Base-by-base conservation (phyloP, 805 yeast genomes). In the Candida gorgasii region DNA sequence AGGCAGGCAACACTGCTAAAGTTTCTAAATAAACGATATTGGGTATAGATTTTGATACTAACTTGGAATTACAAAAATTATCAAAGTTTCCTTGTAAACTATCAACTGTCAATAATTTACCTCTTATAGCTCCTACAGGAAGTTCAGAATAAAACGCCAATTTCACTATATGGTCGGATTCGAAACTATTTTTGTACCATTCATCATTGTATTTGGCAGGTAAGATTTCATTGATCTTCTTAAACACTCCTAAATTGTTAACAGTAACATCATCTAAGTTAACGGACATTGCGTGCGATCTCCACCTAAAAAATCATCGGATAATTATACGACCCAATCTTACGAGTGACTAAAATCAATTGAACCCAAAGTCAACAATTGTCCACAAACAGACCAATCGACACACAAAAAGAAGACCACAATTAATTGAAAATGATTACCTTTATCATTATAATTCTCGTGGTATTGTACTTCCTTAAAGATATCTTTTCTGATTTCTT, bases 101-200 rank as follows among this genome's bases (percentile, higher is more conserved):
- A 11, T 65, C 52, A 15, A 78, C 68, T 43, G 73, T 71, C 40
- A 75, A 63, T 7, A 72, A 62, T 50, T 69, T 72, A 42, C 85
- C 83, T 46, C 82, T 80, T 37, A 89, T 65, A 3, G 81, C 84
- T 12, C 93, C 96, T 3, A 89, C 92, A 6, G 96, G 89, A 5
- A 86, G 76, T 54, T 85, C 96, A 37, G 84, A 76, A 61, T 73
- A 84, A 62, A 72, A 86, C 0, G 84, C 86, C 42, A 81, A 64
- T 54, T 82, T 74, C 24, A 75, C 73, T 24, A 84, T 63, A 20
- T 79, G 82, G 17, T 71, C 79, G 1, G 69, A 34, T 2, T 70
- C 65, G 18, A 73, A 59, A 11, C 79, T 65, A 16, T 73, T 73
- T 22, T 68, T 51, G 48, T 81, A 80, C 74, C 83, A 82, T 2